Percentiles rank a stretch among this genome's conserved stretches.
Evolutionary conservation across 805 yeast species (phyloP).

Genomic region (Tetrapisispora phaffii): DNA sequence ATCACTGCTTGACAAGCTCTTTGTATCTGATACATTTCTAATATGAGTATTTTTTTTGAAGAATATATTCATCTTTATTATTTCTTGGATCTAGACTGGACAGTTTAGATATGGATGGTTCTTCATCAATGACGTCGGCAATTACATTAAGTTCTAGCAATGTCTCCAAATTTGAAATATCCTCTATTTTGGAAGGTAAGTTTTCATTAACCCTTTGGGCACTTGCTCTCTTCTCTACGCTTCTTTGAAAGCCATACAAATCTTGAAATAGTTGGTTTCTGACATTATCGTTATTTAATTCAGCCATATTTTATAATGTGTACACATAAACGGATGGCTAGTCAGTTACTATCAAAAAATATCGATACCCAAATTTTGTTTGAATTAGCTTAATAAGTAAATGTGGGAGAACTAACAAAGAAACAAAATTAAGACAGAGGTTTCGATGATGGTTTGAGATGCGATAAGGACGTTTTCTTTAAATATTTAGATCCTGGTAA

Average conservation of each 20-base stretch:
- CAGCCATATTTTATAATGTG: background rate
- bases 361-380: background rate
- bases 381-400: too few species aligned
- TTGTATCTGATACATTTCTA: conserved; percentile 24
- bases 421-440: too few species aligned
- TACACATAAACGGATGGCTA: background rate
- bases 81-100: background rate
- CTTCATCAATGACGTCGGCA: conserved; percentile 7
- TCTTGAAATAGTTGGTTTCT: background rate
- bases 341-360: background rate
- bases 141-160: conserved; percentile 15
- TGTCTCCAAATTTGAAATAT: conserved; percentile 14
- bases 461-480: too few species aligned
- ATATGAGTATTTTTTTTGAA: conserved; percentile 18
- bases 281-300: background rate
- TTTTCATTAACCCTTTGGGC: background rate
- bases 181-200: conserved; percentile 19
- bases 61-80: conserved; percentile 8
- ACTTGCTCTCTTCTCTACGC: background rate
- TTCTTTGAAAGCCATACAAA: conserved; percentile 1
- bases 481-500: too few species aligned
- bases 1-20: conserved; percentile 22
- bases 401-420: background rate
- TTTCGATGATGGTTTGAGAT: too few species aligned
- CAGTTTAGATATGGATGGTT: background rate